Percentiles rank a stretch among this genome's conserved stretches.
These are phyloP conservation scores for Pichia pseudocactophila DNA, from an alignment of 805 yeast genomes.

Conservation along the genomic window DNA sequence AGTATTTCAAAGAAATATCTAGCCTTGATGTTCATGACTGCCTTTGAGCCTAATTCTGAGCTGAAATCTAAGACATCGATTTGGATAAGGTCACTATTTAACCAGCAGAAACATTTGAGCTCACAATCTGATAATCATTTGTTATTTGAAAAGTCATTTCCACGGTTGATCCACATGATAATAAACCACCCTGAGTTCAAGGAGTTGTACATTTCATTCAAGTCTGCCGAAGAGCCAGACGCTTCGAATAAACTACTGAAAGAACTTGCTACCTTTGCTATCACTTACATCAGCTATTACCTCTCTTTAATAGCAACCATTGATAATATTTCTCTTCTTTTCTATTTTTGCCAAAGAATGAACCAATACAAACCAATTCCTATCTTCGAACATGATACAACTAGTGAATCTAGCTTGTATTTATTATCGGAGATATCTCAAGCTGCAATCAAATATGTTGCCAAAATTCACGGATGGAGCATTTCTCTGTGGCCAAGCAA, in stretches of 20 bases:
- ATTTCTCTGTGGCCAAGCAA: constrained; percentile 79
- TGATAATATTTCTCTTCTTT: constrained; percentile 63
- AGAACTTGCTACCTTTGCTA: constrained; percentile 38
- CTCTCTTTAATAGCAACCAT: constrained; percentile 51
- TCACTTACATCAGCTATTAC: constrained; percentile 52
- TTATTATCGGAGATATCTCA: constrained; percentile 68
- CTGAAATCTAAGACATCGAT: constrained; percentile 45
- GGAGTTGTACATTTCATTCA: constrained; percentile 25
- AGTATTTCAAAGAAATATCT: constrained; percentile 55
- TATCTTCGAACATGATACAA: constrained; percentile 27
- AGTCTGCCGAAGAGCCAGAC: constrained; percentile 2
- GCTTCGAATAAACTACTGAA: constrained; percentile 5
- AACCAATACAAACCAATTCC: constrained; percentile 66
- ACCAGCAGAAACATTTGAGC: constrained; percentile 21
- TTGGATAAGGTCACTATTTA: constrained; percentile 62
- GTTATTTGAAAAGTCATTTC: constrained; percentile 56
- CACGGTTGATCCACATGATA: constrained; percentile 58
- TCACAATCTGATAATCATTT: constrained; percentile 14
- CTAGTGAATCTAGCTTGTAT: constrained; percentile 32
- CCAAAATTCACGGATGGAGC: constrained; percentile 56
- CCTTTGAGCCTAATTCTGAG: constrained; percentile 58
- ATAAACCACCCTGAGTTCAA: constrained; percentile 67
- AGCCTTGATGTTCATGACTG: constrained; percentile 62
- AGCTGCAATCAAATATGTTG: constrained; percentile 47
- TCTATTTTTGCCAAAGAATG: constrained; percentile 67